Conservation (phyloP, 345 rosid genomes). For the Abelmoschus esculentus region DNA sequence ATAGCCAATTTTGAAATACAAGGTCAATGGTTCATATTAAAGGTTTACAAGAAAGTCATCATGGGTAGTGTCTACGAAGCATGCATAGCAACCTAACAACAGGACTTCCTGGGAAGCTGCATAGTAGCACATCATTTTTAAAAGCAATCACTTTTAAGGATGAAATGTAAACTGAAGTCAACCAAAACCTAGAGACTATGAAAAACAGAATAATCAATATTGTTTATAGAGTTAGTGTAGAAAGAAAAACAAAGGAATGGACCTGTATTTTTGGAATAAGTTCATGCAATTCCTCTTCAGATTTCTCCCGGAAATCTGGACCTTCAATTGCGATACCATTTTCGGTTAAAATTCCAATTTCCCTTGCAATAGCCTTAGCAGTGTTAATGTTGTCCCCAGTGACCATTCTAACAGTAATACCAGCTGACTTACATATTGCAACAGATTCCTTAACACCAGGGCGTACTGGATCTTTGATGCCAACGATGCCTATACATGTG, state of each 20-base stretch:
- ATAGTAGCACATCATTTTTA: not conserved
- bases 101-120: not conserved
- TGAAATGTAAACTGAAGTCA: not conserved
- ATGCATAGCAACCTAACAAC: not conserved
- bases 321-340: conserved; percentile 59
- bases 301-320: conserved; percentile 45
- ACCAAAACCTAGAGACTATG: not conserved
- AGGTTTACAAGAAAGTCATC: not conserved
- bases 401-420: conserved; percentile 76
- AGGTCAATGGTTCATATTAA: not conserved
- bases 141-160: not conserved
- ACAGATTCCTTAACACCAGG: conserved; percentile 84
- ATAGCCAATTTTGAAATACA: not conserved
- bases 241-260: not conserved
- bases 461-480: conserved; percentile 82
- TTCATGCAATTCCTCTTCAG: conserved; percentile 43
- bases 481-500: conserved; percentile 72
- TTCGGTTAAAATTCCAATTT: conserved; percentile 73
- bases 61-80: not conserved
- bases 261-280: conserved; percentile 91
- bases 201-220: not conserved
- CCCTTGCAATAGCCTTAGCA: conserved; percentile 87
- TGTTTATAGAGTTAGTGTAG: not conserved
- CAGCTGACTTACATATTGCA: conserved; percentile 74
- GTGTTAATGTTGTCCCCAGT: conserved; percentile 86